A percentile compares a stretch with the other conserved stretches of the same genome.
These are phyloP conservation scores for Phytophthora europaea DNA, from an alignment of 352 stramenopile species.

Conservation along the genomic window DNA sequence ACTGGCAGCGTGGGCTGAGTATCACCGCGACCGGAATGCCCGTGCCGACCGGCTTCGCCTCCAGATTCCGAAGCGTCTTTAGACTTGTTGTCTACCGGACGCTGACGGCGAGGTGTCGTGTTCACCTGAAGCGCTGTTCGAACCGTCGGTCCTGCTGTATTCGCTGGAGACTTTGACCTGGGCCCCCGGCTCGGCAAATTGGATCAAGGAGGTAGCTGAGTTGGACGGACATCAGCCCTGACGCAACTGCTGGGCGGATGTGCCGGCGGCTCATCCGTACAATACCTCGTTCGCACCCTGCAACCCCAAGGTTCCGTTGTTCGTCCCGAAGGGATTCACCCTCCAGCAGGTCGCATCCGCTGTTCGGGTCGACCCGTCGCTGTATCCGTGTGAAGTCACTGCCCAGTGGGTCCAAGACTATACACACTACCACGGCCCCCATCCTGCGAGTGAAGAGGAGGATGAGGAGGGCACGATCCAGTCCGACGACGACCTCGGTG, in stretches of 20 bases:
- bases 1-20: background rate
- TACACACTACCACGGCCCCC: no score
- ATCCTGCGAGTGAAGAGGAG: no score
- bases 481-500: no score
- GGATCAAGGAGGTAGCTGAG: background rate
- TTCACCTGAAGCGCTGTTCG: background rate
- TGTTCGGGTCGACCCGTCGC: background rate
- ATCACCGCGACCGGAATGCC: background rate
- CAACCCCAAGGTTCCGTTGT: background rate
- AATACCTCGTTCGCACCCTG: constrained; percentile 2
- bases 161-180: constrained; percentile 1
- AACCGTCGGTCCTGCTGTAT: background rate
- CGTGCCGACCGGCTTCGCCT: background rate
- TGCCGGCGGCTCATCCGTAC: background rate
- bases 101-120: no score
- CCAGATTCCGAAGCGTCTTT: background rate
- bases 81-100: background rate
- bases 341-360: background rate
- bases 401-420: background rate
- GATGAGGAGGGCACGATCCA: no score
- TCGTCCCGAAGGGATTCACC: background rate
- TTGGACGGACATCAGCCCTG: constrained; percentile 1
- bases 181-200: background rate
- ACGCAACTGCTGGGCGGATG: constrained; percentile 3
- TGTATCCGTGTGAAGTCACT: background rate